phyloP scores from a whole-genome alignment of 805 yeast genomes.

The Jamesozyma hellenica region DNA sequence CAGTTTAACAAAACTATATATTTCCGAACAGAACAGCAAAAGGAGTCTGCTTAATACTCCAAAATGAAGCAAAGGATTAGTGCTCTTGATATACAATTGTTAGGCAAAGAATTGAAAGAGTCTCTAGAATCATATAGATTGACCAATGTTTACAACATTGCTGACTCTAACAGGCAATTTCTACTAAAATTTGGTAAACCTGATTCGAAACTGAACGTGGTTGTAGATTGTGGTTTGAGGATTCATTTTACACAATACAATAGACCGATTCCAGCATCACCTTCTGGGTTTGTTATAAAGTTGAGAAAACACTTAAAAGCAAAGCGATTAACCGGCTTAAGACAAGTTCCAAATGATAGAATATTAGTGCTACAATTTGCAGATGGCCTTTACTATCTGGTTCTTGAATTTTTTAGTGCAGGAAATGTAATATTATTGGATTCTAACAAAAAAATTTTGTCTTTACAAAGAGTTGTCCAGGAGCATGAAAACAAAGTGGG shows the following conservation, averaged over 20 bases:
- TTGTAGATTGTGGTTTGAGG: constrained; percentile 81
- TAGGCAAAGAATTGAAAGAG: constrained; percentile 54
- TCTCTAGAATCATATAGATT: constrained; percentile 56
- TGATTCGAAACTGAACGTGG: constrained; percentile 64
- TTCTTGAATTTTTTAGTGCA: constrained; percentile 87
- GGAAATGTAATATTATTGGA: constrained; percentile 82
- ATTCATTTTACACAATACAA: constrained; percentile 71
- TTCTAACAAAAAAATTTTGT: constrained; percentile 51
- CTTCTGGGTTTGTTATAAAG: constrained; percentile 78
- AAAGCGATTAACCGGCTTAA: constrained; percentile 60
- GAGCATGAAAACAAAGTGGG: constrained; percentile 69
- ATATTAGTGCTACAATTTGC: constrained; percentile 76
- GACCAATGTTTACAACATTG: constrained; percentile 76
- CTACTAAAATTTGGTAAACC: constrained; percentile 73
- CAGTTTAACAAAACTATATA: too few relatives aligned
- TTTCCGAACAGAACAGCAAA: too few relatives aligned
- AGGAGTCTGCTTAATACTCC: too few relatives aligned
- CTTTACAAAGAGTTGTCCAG: constrained; percentile 69
- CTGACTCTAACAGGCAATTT: constrained; percentile 61
- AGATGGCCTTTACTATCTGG: constrained; percentile 69
- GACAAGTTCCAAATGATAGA: constrained; percentile 72
- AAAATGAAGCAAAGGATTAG: constrained; percentile 72
- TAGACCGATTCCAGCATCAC: constrained; percentile 69
- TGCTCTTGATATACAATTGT: constrained; percentile 67
- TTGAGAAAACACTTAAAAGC: constrained; percentile 66